A percentile compares a stretch with the other conserved stretches of the same genome.
phyloP scores from a whole-genome alignment of 2,329 filamentous ascomycete genomes.

The Leptoxyphium fumago region DNA sequence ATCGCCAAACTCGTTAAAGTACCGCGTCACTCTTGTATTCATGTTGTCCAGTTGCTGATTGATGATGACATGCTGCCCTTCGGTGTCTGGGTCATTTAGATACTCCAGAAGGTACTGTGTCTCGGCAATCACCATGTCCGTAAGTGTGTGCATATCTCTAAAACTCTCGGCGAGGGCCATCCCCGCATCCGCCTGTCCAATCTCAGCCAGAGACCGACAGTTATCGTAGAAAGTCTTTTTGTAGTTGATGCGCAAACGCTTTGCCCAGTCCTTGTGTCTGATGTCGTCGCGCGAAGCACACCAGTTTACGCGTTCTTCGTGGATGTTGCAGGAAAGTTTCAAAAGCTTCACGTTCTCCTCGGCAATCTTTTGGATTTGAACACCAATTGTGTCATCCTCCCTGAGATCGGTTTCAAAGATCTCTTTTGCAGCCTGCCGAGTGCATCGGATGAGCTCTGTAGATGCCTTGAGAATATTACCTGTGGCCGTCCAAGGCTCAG shows the following conservation, averaged over 20 bases:
- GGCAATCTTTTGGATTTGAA: constrained; percentile 33
- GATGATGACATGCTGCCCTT: constrained; percentile 3
- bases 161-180: constrained; percentile 49
- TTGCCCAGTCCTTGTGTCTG: constrained; percentile 33
- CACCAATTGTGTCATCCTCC: constrained; percentile 18
- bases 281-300: constrained; percentile 36
- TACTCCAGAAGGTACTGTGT: constrained; percentile 22
- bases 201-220: constrained; percentile 26
- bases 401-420: constrained; percentile 22
- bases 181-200: constrained; percentile 42
- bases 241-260: constrained; percentile 29
- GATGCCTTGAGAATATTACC: constrained; percentile 27
- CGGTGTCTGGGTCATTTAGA: constrained; percentile 22
- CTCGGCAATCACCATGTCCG: constrained; percentile 34
- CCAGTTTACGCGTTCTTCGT: constrained; percentile 47
- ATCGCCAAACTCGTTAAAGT: constrained; percentile 51
- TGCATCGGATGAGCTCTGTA: constrained; percentile 24
- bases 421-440: constrained; percentile 25
- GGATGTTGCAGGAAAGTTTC: constrained; percentile 41
- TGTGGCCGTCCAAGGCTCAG: constrained; percentile 76
- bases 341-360: constrained; percentile 39
- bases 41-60: constrained; percentile 30
- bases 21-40: constrained; percentile 27
- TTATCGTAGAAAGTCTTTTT: constrained; percentile 27
- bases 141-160: constrained; percentile 47